A percentile compares a stretch with the other conserved stretches of the same genome.
Conservation (phyloP, 257 asterid species). For the Nyctanthes arbortristis region DNA sequence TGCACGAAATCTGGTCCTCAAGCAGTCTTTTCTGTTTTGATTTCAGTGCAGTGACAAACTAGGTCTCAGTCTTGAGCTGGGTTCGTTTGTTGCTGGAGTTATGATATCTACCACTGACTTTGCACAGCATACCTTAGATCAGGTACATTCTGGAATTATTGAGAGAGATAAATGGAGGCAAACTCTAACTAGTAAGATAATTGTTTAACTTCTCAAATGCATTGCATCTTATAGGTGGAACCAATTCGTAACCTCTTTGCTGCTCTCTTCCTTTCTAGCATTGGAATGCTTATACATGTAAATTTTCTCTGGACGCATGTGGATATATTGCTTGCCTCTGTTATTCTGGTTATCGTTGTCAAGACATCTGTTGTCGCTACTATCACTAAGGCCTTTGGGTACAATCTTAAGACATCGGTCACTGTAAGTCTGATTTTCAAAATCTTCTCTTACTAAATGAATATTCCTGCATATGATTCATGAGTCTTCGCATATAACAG, state of each 20-base stretch:
- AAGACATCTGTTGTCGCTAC: slow-evolving; percentile 78
- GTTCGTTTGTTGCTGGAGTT: slow-evolving; percentile 91
- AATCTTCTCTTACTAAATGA: slow-evolving; percentile 8
- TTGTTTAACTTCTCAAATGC: slow-evolving; percentile 9
- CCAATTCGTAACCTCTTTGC: slow-evolving; percentile 96
- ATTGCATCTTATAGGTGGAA: slow-evolving; percentile 70
- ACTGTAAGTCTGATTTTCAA: slow-evolving; percentile 50
- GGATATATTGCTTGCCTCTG: slow-evolving; percentile 93
- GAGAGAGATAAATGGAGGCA: not conserved
- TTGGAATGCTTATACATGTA: slow-evolving; percentile 93
- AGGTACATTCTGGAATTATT: slow-evolving; percentile 44
- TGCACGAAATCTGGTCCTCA: slow-evolving; percentile 11
- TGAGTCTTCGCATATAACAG: slow-evolving; percentile 37
- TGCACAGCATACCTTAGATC: slow-evolving; percentile 81
- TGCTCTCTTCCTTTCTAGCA: slow-evolving; percentile 94
- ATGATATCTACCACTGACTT: slow-evolving; percentile 91
- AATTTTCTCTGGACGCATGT: slow-evolving; percentile 97
- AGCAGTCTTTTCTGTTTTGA: slow-evolving; percentile 22
- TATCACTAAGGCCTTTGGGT: slow-evolving; percentile 75
- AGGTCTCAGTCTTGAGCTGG: slow-evolving; percentile 94
- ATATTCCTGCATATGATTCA: slow-evolving; percentile 11
- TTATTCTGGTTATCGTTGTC: slow-evolving; percentile 76
- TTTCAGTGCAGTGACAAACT: slow-evolving; percentile 98
- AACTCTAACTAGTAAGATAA: no score
- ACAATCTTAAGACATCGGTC: slow-evolving; percentile 69